A percentile compares a stretch with the other conserved stretches of the same genome.
Evolutionary conservation across 345 rosid genomes (phyloP).

Genomic region (Passiflora organensis): DNA sequence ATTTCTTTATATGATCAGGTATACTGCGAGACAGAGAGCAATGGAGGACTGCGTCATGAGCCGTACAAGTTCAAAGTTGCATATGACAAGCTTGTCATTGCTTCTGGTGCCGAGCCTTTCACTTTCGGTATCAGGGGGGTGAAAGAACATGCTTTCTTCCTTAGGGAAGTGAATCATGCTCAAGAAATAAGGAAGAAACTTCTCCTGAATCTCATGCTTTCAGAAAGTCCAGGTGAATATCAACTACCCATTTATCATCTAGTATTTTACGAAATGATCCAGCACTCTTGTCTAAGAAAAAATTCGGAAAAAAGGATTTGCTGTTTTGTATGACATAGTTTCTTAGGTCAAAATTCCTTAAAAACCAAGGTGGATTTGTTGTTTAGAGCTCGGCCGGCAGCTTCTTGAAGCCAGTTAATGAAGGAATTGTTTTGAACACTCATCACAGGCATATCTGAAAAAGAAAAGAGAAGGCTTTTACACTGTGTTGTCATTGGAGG

Average conservation of each 20-base stretch:
- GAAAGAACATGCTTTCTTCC: slow-evolving; percentile 77
- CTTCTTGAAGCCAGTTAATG: background rate
- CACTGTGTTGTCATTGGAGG: slow-evolving; percentile 95
- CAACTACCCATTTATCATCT: background rate
- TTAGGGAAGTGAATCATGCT: slow-evolving; percentile 89
- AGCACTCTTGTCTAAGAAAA: too few species aligned
- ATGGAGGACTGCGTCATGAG: slow-evolving; percentile 39
- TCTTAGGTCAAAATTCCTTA: background rate
- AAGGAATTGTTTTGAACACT: background rate
- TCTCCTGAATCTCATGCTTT: slow-evolving; percentile 87
- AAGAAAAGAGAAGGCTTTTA: slow-evolving; percentile 69
- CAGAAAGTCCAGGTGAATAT: slow-evolving; percentile 69
- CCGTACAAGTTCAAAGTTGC: slow-evolving; percentile 83
- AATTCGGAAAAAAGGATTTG: too few species aligned
- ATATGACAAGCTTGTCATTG: slow-evolving; percentile 81
- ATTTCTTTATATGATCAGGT: slow-evolving; percentile 40
- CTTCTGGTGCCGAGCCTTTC: slow-evolving; percentile 86
- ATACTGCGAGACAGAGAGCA: slow-evolving; percentile 65
- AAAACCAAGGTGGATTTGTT: background rate
- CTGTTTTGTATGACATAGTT: too few species aligned
- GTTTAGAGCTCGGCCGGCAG: background rate
- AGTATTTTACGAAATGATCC: too few species aligned
- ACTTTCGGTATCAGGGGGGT: slow-evolving; percentile 92
- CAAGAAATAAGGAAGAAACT: slow-evolving; percentile 91
- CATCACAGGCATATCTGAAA: slow-evolving; percentile 59